Evolutionary conservation across 176 grass and related monocot genomes (phyloP), one percentile per base, ranked within the genome.

Genomic region (Raddia guianensis): DNA sequence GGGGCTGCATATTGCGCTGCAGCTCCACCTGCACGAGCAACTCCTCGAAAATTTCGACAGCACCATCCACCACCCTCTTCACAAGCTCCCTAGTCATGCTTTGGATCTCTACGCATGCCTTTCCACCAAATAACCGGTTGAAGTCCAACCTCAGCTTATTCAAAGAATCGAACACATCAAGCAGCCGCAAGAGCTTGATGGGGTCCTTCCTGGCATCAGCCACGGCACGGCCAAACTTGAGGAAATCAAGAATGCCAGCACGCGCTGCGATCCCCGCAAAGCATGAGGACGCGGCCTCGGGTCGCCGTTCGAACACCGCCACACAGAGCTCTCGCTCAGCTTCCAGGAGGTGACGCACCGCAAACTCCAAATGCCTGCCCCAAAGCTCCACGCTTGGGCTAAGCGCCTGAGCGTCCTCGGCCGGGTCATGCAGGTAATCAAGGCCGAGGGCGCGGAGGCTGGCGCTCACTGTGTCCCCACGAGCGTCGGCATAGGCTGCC

Each of bases 21-120:
- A 96, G 79, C 90, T 96, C 75, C 8, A 96, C 93, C 78, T 96
- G 93, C 65, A 90, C 79, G 12, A 89, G 75, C 71, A 96, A 47
- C 73, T 93, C 90, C 48, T 89, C 85, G 40, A 96, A 96, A 13
- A 93, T 96, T 27, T 93, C 88, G 1, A 89, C 91, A 12, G 85
- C 63, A 2, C 90, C 93, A 46, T 96, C 93, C 81, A 96, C 89
- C 55, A 96, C 83, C 76, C 35, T 66, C 88, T 96, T 96, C 47
- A 96, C 89, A 12, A 96, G 90, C 58, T 96, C 93, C 47, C 93
- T 85, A 0, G 93, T 96, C 54, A 18, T 58, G 75, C 43, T 90
- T 12, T 96, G 90, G 64, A 93, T 93, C 86, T 96, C 90, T 1
- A 75, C 68, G 12, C 93, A 96, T 0, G 88, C 93, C 87, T 93